phyloP scores from a whole-genome alignment of 1,284 basidiomycete genomes.

The Boletus hoseneyae region DNA sequence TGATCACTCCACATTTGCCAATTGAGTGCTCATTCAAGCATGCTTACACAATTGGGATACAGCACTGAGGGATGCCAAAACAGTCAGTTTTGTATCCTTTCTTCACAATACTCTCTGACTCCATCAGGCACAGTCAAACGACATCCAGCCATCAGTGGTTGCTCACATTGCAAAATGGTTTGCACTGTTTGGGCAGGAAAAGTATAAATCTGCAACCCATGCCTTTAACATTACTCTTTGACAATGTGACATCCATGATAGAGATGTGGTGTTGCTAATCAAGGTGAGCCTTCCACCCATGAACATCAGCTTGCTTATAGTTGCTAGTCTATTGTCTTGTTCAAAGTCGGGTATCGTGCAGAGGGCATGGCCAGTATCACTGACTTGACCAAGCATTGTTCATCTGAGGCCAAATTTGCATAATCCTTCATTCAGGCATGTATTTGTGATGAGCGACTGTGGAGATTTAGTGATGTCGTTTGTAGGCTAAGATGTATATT shows the following conservation, averaged over 20 bases:
- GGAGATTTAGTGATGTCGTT: neutral
- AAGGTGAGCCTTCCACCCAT: neutral
- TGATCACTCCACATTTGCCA: constrained; percentile 4
- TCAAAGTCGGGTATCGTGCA: constrained; percentile 12
- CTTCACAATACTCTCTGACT: neutral
- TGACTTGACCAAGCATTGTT: constrained; percentile 4
- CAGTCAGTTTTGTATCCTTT: neutral
- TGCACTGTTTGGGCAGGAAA: constrained; percentile 8
- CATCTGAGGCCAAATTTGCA: constrained; percentile 1
- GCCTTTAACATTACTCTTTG: constrained; percentile 8
- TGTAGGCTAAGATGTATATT: constrained; percentile 12
- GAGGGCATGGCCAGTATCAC: constrained; percentile 11
- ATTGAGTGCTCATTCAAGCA: constrained; percentile 10
- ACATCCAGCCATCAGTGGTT: constrained; percentile 9
- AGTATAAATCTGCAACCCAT: constrained; percentile 4
- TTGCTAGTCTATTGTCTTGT: constrained; percentile 8
- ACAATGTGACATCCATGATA: constrained; percentile 10
- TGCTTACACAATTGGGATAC: constrained; percentile 7
- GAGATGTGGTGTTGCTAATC: constrained; percentile 10
- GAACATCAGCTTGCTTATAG: neutral
- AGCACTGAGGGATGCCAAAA: constrained; percentile 12
- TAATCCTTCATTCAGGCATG: constrained; percentile 7
- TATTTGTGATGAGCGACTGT: neutral
- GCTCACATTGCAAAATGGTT: constrained; percentile 12
- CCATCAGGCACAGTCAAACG: constrained; percentile 4